Evolutionary conservation across 2,329 filamentous ascomycete species (phyloP), one percentile per base, ranked within the genome.

Genomic region (Pestalotiopsis sp.): DNA sequence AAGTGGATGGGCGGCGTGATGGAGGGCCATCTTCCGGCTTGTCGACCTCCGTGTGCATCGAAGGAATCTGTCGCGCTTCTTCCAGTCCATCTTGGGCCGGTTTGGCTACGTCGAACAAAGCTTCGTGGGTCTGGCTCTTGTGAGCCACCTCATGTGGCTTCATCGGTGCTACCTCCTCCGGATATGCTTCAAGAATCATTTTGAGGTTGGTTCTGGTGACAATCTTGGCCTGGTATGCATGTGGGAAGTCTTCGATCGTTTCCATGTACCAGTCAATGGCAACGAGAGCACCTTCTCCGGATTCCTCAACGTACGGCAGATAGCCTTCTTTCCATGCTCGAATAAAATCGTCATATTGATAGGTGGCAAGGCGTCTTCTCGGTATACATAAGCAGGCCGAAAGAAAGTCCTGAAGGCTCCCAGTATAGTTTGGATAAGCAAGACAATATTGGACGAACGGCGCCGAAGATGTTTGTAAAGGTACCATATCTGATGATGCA

Each of bases 341-440:
- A 49, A 80, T 77, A 55, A 79, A 80, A 57, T 80, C 79, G 31
- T 80, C 79, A 64, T 79, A 79, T 11, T 79, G 68, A n/a, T 71
- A 63, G 68, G 77, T 58, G 74, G 75, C 59, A 71, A 77, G 68
- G 75, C 12, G 68, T 66, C 62, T 76, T 69, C n/a, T 79, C 74
- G 58, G 75, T 77, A 58, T 62, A 62, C 27, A 62, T 14, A 76
- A 71, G 59, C 78, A 78, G 6, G 77, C 75, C 3, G 62, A 74
- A 17, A 80, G 69, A 41, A 80, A 80, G 41, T 77, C 74, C 7
- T 64, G 64, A 20, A 76, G 65, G 25, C 69, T 76, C 41, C 77
- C 77, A 13, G 65, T 70, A 39, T 80, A 80, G 27, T 52, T 68
- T 6, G 74, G 74, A 65, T 80, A 80, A 9, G 74, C 73, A 25